phyloP scores from a whole-genome alignment of 495 filamentous ascomycete species.

The Filosporella fistucella region DNA sequence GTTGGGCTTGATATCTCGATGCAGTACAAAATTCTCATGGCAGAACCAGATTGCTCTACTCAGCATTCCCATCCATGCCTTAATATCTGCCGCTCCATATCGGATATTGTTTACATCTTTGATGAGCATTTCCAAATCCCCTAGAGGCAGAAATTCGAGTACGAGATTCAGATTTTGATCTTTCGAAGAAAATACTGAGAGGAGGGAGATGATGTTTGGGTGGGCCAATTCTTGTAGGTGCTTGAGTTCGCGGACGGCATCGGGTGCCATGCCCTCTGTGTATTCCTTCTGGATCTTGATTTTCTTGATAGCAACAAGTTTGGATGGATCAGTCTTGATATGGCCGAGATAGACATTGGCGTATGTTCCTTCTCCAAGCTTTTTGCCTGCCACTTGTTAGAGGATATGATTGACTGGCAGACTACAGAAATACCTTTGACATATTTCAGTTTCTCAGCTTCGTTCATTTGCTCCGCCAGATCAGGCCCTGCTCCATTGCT shows the following conservation, averaged over 20 bases:
- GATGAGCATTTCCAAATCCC: conserved; percentile 92
- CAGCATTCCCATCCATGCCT: conserved; percentile 98
- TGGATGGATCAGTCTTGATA: conserved; percentile 58
- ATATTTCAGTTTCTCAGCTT: conserved; percentile 80
- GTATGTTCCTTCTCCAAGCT: conserved; percentile 95
- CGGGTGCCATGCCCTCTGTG: conserved; percentile 81
- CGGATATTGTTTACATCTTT: conserved; percentile 69
- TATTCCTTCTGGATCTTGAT: conserved; percentile 89
- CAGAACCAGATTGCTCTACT: conserved; percentile 93
- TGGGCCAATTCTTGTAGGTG: conserved; percentile 92
- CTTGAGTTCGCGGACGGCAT: conserved; percentile 93
- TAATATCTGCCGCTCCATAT: conserved; percentile 81
- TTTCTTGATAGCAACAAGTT: conserved; percentile 92
- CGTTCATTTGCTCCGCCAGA: conserved; percentile 82
- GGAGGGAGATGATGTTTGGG: conserved; percentile 88
- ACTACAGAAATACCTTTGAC: conserved; percentile 63
- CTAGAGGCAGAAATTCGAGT: conserved; percentile 84
- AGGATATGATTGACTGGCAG: neutral
- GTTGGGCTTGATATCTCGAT: conserved; percentile 99
- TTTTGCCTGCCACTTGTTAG: conserved; percentile 64
- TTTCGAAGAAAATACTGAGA: conserved; percentile 89
- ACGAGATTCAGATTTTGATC: conserved; percentile 92
- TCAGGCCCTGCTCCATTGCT: conserved; percentile 37
- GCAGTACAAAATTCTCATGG: conserved; percentile 88
- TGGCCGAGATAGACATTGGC: conserved; percentile 91